Evolutionary conservation across 1,139 yeast species (phyloP).

Genomic region (Debaryomyces robertsiae): DNA sequence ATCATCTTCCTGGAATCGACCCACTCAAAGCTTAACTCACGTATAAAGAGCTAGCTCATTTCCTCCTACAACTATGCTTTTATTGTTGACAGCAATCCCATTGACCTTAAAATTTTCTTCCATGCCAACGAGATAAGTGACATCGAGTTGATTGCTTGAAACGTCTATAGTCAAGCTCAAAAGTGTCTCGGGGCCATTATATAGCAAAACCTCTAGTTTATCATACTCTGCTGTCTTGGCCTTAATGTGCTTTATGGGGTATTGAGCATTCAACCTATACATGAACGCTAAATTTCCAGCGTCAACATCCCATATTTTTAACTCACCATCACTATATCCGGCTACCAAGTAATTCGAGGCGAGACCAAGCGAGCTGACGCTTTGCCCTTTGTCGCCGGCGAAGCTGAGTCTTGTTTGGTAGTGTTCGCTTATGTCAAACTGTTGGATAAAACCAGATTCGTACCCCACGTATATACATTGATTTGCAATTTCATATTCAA

Average conservation of each 20-base stretch:
- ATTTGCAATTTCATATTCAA: slow-evolving; percentile 31
- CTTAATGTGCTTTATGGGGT: slow-evolving; percentile 14
- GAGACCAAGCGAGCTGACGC: slow-evolving; percentile 20
- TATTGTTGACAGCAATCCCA: slow-evolving; percentile 14
- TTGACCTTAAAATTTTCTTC: slow-evolving; percentile 24
- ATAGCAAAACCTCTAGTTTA: slow-evolving; percentile 12
- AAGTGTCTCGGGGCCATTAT: slow-evolving; percentile 29
- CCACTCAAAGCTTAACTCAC: too few species aligned
- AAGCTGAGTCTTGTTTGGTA: slow-evolving; percentile 16
- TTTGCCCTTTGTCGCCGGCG: slow-evolving; percentile 7
- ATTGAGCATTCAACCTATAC: slow-evolving; percentile 15
- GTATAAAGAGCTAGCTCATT: neutral
- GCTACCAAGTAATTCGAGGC: slow-evolving; percentile 22
- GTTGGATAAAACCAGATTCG: slow-evolving; percentile 43
- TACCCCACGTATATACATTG: slow-evolving; percentile 42
- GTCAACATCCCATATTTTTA: slow-evolving; percentile 20
- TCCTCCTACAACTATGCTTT: slow-evolving; percentile 18
- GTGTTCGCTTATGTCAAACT: slow-evolving; percentile 26
- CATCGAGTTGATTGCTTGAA: slow-evolving; percentile 2
- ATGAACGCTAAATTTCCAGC: slow-evolving; percentile 7
- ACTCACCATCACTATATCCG: slow-evolving; percentile 26
- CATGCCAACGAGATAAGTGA: slow-evolving; percentile 25
- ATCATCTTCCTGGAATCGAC: too few species aligned
- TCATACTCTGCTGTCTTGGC: slow-evolving; percentile 6
- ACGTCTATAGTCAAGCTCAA: slow-evolving; percentile 17